Evolutionary conservation across 495 filamentous ascomycete genomes (phyloP).

Genomic region (Penicillium riverlandense): DNA sequence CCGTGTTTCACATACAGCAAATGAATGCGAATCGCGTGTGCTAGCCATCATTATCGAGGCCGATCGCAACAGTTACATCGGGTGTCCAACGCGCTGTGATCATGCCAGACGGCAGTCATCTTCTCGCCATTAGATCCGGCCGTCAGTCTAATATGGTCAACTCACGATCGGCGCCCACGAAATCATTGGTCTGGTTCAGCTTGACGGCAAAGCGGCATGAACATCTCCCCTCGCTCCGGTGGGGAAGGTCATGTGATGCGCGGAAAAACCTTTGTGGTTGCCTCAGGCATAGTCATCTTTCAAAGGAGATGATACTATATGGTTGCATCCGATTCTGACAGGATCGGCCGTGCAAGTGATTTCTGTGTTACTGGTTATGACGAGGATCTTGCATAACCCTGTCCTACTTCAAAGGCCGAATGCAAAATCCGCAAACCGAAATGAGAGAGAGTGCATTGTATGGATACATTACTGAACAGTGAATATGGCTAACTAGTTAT

Average conservation of each 20-base stretch:
- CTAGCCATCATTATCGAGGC: constrained; percentile 36
- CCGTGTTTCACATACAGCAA: constrained; percentile 29
- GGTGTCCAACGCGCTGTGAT: constrained; percentile 26
- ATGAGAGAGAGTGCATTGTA: too few species aligned
- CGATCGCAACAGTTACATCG: constrained; percentile 15
- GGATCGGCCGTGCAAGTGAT: too few species aligned
- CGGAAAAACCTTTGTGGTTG: constrained; percentile 13
- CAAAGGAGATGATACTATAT: background rate
- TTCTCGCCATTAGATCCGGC: constrained; percentile 5
- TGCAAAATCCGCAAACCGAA: too few species aligned
- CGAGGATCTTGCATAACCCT: too few species aligned
- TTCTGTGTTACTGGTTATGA: too few species aligned
- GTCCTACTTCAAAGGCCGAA: too few species aligned
- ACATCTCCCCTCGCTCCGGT: constrained; percentile 21
- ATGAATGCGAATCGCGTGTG: constrained; percentile 42
- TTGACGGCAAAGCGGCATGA: too few species aligned
- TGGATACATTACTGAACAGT: too few species aligned
- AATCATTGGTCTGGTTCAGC: constrained; percentile 14
- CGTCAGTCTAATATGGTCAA: constrained; percentile 10
- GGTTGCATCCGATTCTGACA: too few species aligned
- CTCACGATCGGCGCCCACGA: constrained; percentile 36
- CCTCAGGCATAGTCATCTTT: constrained; percentile 16
- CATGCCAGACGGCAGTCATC: constrained; percentile 35
- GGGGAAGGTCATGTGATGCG: constrained; percentile 30
- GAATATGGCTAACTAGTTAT: too few species aligned